These are phyloP conservation scores for Salix koriyanagi DNA, from an alignment of 345 rosid genomes.

Conservation along the genomic window DNA sequence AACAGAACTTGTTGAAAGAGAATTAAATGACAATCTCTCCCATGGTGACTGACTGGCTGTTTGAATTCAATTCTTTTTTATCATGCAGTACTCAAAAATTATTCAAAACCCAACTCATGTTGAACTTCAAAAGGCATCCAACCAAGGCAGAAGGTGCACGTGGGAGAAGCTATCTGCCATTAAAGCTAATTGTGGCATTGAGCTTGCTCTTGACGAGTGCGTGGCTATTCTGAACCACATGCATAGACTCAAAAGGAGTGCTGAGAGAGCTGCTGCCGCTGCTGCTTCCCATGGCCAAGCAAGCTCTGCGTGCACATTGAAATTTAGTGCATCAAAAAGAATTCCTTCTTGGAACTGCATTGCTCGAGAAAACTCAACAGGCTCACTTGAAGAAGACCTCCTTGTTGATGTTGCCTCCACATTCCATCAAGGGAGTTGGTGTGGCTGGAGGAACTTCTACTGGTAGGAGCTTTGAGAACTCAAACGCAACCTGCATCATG, in stretches of 20 bases:
- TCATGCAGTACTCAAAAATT: conserved; percentile 64
- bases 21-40: background rate
- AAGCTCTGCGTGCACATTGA: conserved; percentile 28
- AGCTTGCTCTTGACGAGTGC: conserved; percentile 96
- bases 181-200: conserved; percentile 92
- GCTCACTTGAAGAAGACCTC: conserved; percentile 77
- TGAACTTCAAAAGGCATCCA: conserved; percentile 26
- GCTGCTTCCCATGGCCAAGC: conserved; percentile 63
- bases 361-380: conserved; percentile 91
- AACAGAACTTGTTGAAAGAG: background rate
- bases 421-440: conserved; percentile 41
- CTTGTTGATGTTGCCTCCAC: conserved; percentile 40
- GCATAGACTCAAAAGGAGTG: conserved; percentile 88
- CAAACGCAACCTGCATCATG: conserved; percentile 40
- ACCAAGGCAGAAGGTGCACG: conserved; percentile 95
- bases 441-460: conserved; percentile 34
- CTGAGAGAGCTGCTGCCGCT: conserved; percentile 68
- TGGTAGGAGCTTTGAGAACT: conserved; percentile 39
- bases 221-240: conserved; percentile 93
- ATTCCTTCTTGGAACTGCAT: conserved; percentile 97
- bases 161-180: conserved; percentile 99
- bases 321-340: conserved; percentile 76
- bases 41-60: background rate
- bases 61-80: background rate
- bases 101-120: conserved; percentile 62